These are phyloP conservation scores for Powellomyces hirtus DNA, from an alignment of 192 early-diverging fungal species.

Conservation along the genomic window DNA sequence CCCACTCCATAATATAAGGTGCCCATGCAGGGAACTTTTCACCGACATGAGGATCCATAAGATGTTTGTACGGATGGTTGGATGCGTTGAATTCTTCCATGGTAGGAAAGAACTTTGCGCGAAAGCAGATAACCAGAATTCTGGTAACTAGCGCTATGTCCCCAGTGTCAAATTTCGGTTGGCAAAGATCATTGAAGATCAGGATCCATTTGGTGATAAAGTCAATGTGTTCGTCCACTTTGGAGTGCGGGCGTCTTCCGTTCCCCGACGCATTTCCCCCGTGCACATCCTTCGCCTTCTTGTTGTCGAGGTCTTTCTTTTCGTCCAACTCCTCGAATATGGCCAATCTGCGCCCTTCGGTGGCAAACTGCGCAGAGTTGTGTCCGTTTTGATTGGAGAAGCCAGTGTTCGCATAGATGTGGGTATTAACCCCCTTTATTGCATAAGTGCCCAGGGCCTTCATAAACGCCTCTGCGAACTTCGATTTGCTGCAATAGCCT, in stretches of 20 bases:
- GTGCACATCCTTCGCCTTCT: background rate
- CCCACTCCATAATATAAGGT: conserved; percentile 20
- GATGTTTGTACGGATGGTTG: conserved; percentile 1
- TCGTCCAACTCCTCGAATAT: conserved; percentile 16
- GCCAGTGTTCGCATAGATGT: conserved; percentile 3
- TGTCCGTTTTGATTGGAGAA: conserved; percentile 5
- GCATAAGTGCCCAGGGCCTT: conserved; percentile 8
- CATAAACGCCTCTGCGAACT: background rate
- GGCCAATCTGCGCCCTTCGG: background rate
- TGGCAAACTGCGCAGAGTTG: conserved; percentile 9
- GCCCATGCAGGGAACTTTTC: conserved; percentile 13
- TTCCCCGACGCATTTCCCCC: background rate
- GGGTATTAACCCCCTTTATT: background rate
- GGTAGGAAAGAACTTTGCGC: conserved; percentile 13
- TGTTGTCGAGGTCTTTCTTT: conserved; percentile 2
- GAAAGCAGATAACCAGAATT: conserved; percentile 5
- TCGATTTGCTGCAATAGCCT: conserved; percentile 11
- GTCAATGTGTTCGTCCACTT: background rate
- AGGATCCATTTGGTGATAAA: conserved; percentile 1
- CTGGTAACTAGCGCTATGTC: conserved; percentile 2
- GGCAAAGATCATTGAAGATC: conserved; percentile 15
- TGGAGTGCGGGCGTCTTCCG: background rate
- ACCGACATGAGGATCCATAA: conserved; percentile 1
- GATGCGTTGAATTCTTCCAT: background rate
- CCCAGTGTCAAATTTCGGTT: conserved; percentile 14